Conservation (phyloP, 257 asterid genomes). For the Plantago major region DNA sequence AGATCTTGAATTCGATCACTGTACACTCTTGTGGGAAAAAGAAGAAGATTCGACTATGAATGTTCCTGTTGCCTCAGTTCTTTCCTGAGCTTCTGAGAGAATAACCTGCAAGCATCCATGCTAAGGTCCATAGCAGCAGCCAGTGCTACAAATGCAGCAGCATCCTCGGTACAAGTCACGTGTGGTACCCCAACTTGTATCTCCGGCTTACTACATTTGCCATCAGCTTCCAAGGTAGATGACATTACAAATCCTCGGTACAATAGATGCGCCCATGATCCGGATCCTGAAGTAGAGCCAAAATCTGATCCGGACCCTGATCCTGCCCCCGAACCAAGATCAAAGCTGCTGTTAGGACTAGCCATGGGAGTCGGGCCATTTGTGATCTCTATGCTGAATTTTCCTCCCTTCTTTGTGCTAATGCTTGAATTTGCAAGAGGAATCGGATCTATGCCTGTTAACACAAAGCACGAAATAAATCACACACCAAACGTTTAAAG, state of each 20-base stretch:
- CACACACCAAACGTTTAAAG: too few species aligned
- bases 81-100: constrained; percentile 64
- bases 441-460: constrained; percentile 18
- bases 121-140: constrained; percentile 85
- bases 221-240: constrained; percentile 70
- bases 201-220: constrained; percentile 51
- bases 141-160: constrained; percentile 69
- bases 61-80: constrained; percentile 51
- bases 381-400: constrained; percentile 43
- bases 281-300: constrained; percentile 22
- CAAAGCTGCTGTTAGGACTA: constrained; percentile 9
- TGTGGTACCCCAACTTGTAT: constrained; percentile 76
- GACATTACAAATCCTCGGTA: constrained; percentile 69
- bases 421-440: constrained; percentile 70
- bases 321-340: neutral
- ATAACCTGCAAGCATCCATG: constrained; percentile 76
- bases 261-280: constrained; percentile 6
- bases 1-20: constrained; percentile 19
- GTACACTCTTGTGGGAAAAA: constrained; percentile 33
- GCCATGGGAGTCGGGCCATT: constrained; percentile 6
- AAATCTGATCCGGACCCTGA: constrained; percentile 16
- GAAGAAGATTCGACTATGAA: constrained; percentile 20
- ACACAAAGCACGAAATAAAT: too few species aligned
- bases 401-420: constrained; percentile 64
- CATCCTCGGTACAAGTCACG: constrained; percentile 79